Evolutionary conservation across 192 early-diverging fungal species (phyloP).

Genomic region (Backusella tarrabulga): DNA sequence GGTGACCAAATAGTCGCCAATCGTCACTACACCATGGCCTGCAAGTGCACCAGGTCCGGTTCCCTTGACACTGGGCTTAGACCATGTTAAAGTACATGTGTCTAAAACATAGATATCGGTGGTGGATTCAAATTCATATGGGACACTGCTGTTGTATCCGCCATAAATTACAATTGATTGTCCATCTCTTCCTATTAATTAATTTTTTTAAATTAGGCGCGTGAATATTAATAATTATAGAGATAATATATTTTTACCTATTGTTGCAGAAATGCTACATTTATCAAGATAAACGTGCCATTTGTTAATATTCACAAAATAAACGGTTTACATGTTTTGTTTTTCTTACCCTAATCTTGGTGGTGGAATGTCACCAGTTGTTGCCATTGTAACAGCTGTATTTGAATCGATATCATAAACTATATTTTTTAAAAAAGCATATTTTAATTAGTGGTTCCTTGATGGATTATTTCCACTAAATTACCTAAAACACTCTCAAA

Average conservation of each 20-base stretch:
- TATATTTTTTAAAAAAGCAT: not conserved
- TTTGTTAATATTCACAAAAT: not conserved
- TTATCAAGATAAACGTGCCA: not conserved
- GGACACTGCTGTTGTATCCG: not conserved
- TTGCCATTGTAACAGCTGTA: slow-evolving; percentile 10
- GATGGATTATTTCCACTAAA: not conserved
- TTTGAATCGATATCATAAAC: slow-evolving; percentile 19
- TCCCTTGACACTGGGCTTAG: not conserved
- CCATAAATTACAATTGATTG: slow-evolving; percentile 24
- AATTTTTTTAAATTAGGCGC: not conserved
- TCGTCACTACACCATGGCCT: slow-evolving; percentile 4
- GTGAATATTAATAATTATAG: not conserved
- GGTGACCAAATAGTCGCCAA: slow-evolving; percentile 25
- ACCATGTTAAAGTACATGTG: slow-evolving; percentile 26
- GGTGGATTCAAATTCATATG: not conserved
- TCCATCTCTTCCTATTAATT: slow-evolving; percentile 14
- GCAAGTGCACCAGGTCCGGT: not conserved
- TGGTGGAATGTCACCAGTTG: slow-evolving; percentile 17
- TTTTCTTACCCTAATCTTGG: slow-evolving; percentile 8
- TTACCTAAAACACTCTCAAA: slow-evolving; percentile 24
- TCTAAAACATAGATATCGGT: slow-evolving; percentile 19
- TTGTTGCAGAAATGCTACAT: slow-evolving; percentile 15
- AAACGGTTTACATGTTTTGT: too few relatives aligned
- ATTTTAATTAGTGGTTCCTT: not conserved
- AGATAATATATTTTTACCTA: slow-evolving; percentile 6